phyloP scores from a whole-genome alignment of 306 rosid genomes.

The Cicer judaicum region DNA sequence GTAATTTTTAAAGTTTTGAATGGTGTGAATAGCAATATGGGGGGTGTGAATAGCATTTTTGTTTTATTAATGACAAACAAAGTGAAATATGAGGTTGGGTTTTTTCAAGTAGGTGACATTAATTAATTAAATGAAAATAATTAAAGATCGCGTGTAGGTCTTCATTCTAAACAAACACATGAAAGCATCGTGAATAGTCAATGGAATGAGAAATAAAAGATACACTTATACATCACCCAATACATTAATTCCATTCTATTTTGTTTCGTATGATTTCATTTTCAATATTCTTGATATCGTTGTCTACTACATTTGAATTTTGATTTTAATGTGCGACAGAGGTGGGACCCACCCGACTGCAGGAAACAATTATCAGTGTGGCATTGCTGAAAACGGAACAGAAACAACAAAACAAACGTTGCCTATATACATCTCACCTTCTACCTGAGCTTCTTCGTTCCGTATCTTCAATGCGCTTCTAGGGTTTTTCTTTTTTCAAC shows the following conservation, averaged over 20 bases:
- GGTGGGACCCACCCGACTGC: slow-evolving; percentile 41
- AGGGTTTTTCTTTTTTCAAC: slow-evolving; percentile 51
- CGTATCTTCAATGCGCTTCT: slow-evolving; percentile 29
- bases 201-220: neutral
- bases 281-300: neutral
- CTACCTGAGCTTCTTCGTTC: slow-evolving; percentile 22
- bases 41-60: too few species aligned
- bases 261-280: neutral
- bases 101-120: slow-evolving; percentile 9
- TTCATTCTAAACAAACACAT: slow-evolving; percentile 3
- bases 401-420: slow-evolving; percentile 15
- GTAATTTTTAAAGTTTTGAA: too few species aligned
- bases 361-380: slow-evolving; percentile 64
- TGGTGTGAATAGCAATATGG: too few species aligned
- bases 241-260: neutral
- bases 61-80: neutral
- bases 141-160: neutral
- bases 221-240: neutral
- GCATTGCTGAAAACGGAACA: slow-evolving; percentile 58
- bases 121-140: neutral
- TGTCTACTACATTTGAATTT: slow-evolving; percentile 21
- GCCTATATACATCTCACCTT: neutral
- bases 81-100: neutral
- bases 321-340: neutral
- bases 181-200: neutral